Base-by-base conservation (phyloP, 768 basidiomycete species). In the Hortiboletus flavorubellus region DNA sequence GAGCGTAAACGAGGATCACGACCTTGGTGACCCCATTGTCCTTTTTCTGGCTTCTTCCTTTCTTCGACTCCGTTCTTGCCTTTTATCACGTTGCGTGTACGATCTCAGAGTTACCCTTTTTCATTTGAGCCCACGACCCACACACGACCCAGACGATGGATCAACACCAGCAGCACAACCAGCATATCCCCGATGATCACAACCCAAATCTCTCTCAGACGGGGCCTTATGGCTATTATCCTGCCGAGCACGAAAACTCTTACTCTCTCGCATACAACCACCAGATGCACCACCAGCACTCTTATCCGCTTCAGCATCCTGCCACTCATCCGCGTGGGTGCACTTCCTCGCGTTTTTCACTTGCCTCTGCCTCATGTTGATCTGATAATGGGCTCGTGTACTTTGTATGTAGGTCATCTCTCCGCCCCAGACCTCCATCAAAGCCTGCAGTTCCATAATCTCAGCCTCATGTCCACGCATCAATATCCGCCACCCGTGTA, bases 281-380 rank as follows among this genome's bases (percentile, higher is more conserved):
- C 63, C 82, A 79, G 71, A 54, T 72, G 65, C 69, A 72, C 52
- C 69, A 68, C 59, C 67, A 70, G 51, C 73, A 73, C 61, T 71
- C 78, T 70, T 87, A 86, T 78, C 81, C 80, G 68, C 73, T 78
- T 70, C 78, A 75, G 64, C 80, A 82, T 64, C 65, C 77, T 68
- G 79, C 75, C 73, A 78, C 82, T 72, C 82, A 81, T 76, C 75
- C 87, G 77, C 88, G 89, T 86, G 86, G 79, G 87, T 88, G 68
- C 68, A 71, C 74, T 76, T 74, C 71, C 69, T 72, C 69, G 67
- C 31, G 69, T 75, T 73, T 68, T 65, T 65, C 59, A 58, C 74
- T 68, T 72, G 54, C 72, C 73, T 75, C 48, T 66, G 73, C 75
- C 80, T 73, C 82, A 78, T 86, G 81, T 77, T 76, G 78, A 83